phyloP scores from a whole-genome alignment of 257 asterid species.

The Solanum chiquidenum region DNA sequence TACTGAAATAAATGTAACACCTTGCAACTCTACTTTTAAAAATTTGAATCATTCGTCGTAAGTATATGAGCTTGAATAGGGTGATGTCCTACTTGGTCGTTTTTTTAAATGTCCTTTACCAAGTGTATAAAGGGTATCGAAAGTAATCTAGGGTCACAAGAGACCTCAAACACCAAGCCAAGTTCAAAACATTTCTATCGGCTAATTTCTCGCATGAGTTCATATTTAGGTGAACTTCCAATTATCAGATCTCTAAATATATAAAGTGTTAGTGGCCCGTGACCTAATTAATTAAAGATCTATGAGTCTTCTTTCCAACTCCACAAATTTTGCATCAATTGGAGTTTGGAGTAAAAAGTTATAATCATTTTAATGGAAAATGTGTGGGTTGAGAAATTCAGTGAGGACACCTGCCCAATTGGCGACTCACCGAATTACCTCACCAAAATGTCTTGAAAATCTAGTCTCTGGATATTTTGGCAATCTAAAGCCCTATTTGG shows the following conservation, averaged over 20 bases:
- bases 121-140: no score
- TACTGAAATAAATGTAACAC: neutral
- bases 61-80: neutral
- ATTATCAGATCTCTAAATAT: no score
- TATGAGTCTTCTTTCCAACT: neutral
- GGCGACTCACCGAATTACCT: neutral
- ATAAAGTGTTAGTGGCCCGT: neutral
- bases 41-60: no score
- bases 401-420: neutral
- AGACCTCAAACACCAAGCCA: neutral
- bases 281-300: no score
- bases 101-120: neutral
- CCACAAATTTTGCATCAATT: neutral
- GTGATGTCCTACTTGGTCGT: neutral
- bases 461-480: neutral
- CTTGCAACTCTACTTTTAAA: neutral
- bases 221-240: no score
- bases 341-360: neutral
- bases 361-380: no score
- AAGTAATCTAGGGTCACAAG: neutral
- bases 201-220: no score
- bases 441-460: neutral
- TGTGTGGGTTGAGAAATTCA: neutral
- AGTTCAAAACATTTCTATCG: neutral
- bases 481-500: neutral